Evolutionary conservation across 2,329 filamentous ascomycete species (phyloP).

Genomic region (Hortaea sp.): DNA sequence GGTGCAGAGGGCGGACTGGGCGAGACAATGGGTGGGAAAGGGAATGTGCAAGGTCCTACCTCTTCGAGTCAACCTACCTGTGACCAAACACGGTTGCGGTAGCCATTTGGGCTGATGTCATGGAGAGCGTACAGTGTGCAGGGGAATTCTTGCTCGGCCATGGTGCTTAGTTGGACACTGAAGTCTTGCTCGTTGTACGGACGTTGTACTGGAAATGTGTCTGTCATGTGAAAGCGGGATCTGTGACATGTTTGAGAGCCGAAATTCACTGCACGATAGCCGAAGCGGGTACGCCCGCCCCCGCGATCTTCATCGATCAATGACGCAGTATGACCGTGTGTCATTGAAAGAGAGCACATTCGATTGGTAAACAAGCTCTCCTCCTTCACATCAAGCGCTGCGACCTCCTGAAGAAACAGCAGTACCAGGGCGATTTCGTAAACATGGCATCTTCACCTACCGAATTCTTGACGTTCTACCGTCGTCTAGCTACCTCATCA

Average conservation of each 20-base stretch:
- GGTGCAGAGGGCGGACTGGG: constrained; percentile 62
- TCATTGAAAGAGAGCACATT: neutral
- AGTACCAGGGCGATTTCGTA: neutral
- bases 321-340: neutral
- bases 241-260: too few species aligned
- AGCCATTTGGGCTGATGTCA: neutral
- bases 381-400: too few species aligned
- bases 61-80: neutral
- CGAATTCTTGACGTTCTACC: constrained; percentile 31
- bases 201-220: too few species aligned
- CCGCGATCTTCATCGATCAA: neutral
- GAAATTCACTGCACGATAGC: neutral
- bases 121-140: constrained; percentile 14
- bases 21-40: constrained; percentile 70
- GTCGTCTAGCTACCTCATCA: constrained; percentile 12
- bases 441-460: constrained; percentile 28
- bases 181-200: too few species aligned
- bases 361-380: too few species aligned
- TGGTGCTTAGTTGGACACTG: neutral
- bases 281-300: neutral
- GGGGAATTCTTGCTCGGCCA: constrained; percentile 8
- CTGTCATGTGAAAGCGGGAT: too few species aligned
- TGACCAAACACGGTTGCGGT: neutral
- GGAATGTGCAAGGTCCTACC: constrained; percentile 64
- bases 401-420: too few species aligned